phyloP scores from a whole-genome alignment of 768 basidiomycete genomes.

The Mycena floridula region DNA sequence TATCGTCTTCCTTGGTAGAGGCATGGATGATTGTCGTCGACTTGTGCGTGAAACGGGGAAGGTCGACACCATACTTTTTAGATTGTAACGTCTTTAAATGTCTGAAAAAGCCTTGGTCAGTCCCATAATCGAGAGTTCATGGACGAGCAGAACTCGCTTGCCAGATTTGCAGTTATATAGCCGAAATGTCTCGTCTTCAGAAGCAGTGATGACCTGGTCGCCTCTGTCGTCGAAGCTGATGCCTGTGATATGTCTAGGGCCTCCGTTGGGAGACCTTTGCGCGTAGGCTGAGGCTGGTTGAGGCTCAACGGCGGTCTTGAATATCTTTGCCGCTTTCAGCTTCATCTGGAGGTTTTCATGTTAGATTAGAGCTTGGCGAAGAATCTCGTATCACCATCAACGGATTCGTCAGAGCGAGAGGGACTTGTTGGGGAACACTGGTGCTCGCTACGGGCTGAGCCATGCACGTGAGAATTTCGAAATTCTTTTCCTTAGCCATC shows the following conservation, averaged over 20 bases:
- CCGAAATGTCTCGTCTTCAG: slow-evolving; percentile 89
- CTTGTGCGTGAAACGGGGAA: slow-evolving; percentile 93
- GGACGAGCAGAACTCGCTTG: slow-evolving; percentile 63
- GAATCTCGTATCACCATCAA: slow-evolving; percentile 45
- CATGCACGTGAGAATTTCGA: slow-evolving; percentile 51
- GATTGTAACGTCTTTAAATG: slow-evolving; percentile 75
- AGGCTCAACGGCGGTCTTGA: slow-evolving; percentile 71
- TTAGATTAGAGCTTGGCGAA: background rate
- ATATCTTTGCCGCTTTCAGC: slow-evolving; percentile 86
- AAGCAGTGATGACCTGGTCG: slow-evolving; percentile 78
- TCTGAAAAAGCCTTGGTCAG: slow-evolving; percentile 31
- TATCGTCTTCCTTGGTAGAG: slow-evolving; percentile 93
- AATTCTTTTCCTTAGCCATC: slow-evolving; percentile 24
- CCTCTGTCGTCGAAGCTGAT: slow-evolving; percentile 90
- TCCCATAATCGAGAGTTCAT: slow-evolving; percentile 18
- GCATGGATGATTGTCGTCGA: slow-evolving; percentile 80
- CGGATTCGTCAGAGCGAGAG: slow-evolving; percentile 38
- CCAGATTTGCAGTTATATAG: slow-evolving; percentile 86
- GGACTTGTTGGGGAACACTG: slow-evolving; percentile 22
- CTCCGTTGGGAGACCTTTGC: slow-evolving; percentile 33
- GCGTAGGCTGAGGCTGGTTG: slow-evolving; percentile 40
- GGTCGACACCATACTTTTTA: slow-evolving; percentile 95
- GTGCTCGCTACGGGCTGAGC: slow-evolving; percentile 41
- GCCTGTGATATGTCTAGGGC: slow-evolving; percentile 75
- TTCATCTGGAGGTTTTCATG: no score